Conservation (phyloP, 495 filamentous ascomycete genomes). For the Aspergillus homomorphus region DNA sequence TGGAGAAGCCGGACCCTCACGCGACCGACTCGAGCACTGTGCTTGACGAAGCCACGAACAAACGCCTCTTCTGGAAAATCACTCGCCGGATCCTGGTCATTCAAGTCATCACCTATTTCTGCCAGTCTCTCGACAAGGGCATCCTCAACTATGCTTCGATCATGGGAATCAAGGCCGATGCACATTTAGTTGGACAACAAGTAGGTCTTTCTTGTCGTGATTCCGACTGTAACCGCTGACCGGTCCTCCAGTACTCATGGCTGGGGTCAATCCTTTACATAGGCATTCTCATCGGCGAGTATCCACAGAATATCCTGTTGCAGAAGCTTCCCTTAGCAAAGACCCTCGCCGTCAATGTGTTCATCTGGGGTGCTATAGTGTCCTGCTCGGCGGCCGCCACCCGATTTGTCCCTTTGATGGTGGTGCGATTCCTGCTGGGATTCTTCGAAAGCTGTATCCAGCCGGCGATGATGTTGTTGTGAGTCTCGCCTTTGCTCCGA, state of each 20-base stretch:
- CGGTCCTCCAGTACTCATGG: slow-evolving; percentile 35
- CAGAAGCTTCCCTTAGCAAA: slow-evolving; percentile 49
- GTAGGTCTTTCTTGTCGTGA: not conserved
- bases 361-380: slow-evolving; percentile 28
- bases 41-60: slow-evolving; percentile 18
- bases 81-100: slow-evolving; percentile 20
- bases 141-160: slow-evolving; percentile 43
- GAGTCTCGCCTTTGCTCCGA: no score
- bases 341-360: slow-evolving; percentile 32
- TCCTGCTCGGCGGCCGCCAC: slow-evolving; percentile 24
- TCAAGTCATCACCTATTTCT: slow-evolving; percentile 21
- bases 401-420: slow-evolving; percentile 24
- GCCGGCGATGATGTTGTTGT: slow-evolving; percentile 10
- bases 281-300: slow-evolving; percentile 43
- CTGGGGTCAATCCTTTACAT: slow-evolving; percentile 41
- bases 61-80: slow-evolving; percentile 22
- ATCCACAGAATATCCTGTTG: slow-evolving; percentile 44
- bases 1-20: no score
- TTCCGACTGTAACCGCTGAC: no score
- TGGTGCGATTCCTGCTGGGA: slow-evolving; percentile 31
- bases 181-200: not conserved
- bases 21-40: not conserved
- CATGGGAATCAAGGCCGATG: slow-evolving; percentile 29
- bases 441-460: not conserved
- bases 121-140: slow-evolving; percentile 47